Conservation (phyloP, 2,329 filamentous ascomycete genomes). For the Alternaria sp. region DNA sequence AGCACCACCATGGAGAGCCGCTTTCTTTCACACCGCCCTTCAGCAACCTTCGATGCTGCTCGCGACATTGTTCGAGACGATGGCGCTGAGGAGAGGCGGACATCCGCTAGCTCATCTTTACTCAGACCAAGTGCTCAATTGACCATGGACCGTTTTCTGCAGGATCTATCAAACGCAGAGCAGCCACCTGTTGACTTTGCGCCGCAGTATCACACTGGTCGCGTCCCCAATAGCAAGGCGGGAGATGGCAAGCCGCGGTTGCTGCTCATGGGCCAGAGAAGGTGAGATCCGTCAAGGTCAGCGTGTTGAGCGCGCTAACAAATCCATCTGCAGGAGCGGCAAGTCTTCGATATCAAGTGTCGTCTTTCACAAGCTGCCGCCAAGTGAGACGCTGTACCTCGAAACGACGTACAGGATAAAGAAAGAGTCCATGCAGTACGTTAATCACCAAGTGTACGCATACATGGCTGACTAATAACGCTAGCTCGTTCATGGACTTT, state of each 20-base stretch:
- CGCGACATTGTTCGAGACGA: slow-evolving; percentile 19
- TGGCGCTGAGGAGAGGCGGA: slow-evolving; percentile 15
- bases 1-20: slow-evolving; percentile 39
- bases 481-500: slow-evolving; percentile 97
- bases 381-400: slow-evolving; percentile 92
- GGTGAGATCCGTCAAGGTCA: slow-evolving; percentile 60
- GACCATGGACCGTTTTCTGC: slow-evolving; percentile 52
- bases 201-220: slow-evolving; percentile 51
- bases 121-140: slow-evolving; percentile 49
- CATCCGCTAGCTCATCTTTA: slow-evolving; percentile 36
- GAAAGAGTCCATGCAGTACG: slow-evolving; percentile 93
- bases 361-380: slow-evolving; percentile 97
- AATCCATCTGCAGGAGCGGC: slow-evolving; percentile 72
- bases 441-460: slow-evolving; percentile 13
- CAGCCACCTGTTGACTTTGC: slow-evolving; percentile 45
- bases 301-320: slow-evolving; percentile 15
- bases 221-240: slow-evolving; percentile 56
- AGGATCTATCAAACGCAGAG: slow-evolving; percentile 52
- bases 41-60: slow-evolving; percentile 23
- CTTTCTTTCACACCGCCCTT: slow-evolving; percentile 25
- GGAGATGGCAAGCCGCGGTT: slow-evolving; percentile 78
- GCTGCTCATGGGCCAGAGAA: slow-evolving; percentile 91
- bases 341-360: slow-evolving; percentile 99
- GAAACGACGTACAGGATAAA: slow-evolving; percentile 95
- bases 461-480: slow-evolving; percentile 4